Evolutionary conservation across 139 green algal genomes (phyloP), one percentile per base, ranked within the genome.

Genomic region (Trebouxia sp.): DNA sequence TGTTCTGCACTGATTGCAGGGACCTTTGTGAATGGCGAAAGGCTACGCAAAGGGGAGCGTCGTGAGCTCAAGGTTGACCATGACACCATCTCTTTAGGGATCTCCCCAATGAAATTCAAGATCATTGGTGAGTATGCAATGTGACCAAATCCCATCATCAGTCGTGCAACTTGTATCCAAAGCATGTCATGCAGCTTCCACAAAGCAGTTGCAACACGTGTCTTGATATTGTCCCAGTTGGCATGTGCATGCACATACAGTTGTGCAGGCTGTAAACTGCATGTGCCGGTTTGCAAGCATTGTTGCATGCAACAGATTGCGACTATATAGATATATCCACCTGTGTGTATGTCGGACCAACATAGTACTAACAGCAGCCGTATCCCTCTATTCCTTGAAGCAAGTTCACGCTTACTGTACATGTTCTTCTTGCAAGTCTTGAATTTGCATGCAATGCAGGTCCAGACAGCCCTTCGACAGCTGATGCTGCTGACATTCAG

Each of bases 1-100:
- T 74, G 65, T 17, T 77, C 17, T 55, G 37, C 15, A 1, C 28
- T 6, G 38, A 11, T 56, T 38, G 41, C 45, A 80, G 75, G 75
- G 5, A 80, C 75, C n/a, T 80, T 80, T 65, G 26, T 80, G 48
- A 47, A 80, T 48, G 48, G 48, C 22, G 30, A 69, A 1, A 43
- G 43, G 15, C 75, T 80, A n/a, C 47, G 22, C 47, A 80, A 80
- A 37, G 14, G 30, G 10, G 75, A 30, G 30, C 51, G 30, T 35
- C 9, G 43, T 22, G 17, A 80, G 28, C 35, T 80, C 28, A 30
- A 66, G 9, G 24, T 53, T n/a, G 32, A 42, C 15, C 35, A 80
- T 10, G 67, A 12, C 22, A 24, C 67, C 26, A 65, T 80, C 43
- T 67, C 75, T 22, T 37, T 80, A 30, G 75, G 75, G 47, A 28